Evolutionary conservation across 768 basidiomycete genomes (phyloP).

Genomic region (Boletus rubescentipes): DNA sequence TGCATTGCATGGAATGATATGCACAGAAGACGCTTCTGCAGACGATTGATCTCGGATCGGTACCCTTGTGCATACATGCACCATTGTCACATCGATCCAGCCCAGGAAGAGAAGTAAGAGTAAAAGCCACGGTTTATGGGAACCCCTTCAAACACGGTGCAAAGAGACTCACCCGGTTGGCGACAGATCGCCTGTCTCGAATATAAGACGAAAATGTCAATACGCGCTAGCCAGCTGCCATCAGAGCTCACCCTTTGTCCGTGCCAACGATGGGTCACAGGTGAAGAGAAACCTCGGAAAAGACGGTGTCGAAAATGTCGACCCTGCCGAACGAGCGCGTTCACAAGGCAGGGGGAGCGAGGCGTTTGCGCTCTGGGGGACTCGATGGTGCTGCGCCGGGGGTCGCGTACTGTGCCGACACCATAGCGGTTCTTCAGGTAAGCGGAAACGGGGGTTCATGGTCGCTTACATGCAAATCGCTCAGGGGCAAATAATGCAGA

Average conservation of each 20-base stretch:
- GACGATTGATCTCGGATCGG: too few relatives aligned
- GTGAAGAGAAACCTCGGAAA: conserved; percentile 13
- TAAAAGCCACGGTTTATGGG: too few relatives aligned
- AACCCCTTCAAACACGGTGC: too few relatives aligned
- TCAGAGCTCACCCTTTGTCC: too few relatives aligned
- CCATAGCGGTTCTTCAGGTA: conserved; percentile 4
- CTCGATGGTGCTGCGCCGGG: neutral
- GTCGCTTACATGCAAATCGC: too few relatives aligned
- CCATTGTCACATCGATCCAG: neutral
- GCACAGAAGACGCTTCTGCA: conserved; percentile 10
- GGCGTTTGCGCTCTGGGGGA: neutral
- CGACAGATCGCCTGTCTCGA: conserved; percentile 17
- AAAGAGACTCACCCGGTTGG: conserved; percentile 4
- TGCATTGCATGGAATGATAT: conserved; percentile 16
- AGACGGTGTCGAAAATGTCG: conserved; percentile 9
- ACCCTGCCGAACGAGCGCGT: neutral
- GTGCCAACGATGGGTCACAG: too few relatives aligned
- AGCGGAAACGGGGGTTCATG: too few relatives aligned
- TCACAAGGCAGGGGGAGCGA: neutral
- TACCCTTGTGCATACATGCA: too few relatives aligned
- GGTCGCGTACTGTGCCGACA: neutral
- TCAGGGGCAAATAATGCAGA: too few relatives aligned
- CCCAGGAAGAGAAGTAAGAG: neutral
- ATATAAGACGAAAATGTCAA: too few relatives aligned
- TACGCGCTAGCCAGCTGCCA: conserved; percentile 18